Base-by-base conservation (phyloP, 768 basidiomycete species). In the Cyclocybe aegerita region DNA sequence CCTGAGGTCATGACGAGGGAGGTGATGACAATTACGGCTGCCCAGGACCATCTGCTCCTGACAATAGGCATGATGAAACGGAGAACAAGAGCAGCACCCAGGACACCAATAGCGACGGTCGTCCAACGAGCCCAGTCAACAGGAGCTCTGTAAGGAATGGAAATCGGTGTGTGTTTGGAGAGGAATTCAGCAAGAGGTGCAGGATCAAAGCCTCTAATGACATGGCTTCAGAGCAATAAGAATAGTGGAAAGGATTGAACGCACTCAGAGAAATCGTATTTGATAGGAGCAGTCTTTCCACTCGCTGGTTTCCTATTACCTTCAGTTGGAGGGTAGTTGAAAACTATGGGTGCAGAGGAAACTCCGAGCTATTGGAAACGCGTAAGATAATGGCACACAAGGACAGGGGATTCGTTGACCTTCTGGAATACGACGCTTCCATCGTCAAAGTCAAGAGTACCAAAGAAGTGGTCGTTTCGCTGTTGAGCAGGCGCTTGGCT, bases 391-490 rank as follows among this genome's bases (percentile, higher is more conserved):
- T 37, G 23, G 12, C 16, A 29, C 23, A 31, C 34, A 34, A 43
- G 16, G 45, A 39, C 7, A 43, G 3, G 15, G 12, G 45, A 23
- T 9, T 2, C 9, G 45, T 45, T 39, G 30, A 92, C 94, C 76
- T 82, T 84, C 71, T 90, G 85, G 73, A 96, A 99, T 39, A 93
- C 78, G 1, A 72, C 67, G 48, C 82, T 76, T 7, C 82, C 86
- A 34, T 89, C 76, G 61, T 90, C 83, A 63, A 97, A 98, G 68
- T 99, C 97, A 30, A 93, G 66, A 9, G 85, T 86, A 7, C 85
- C 97, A 63, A 98, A 99, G 81, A 98, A 95, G 68, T 98, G 95
- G 48, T 76, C 73, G 65, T 91, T 78, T 37, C 86, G 80, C n/a
- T 88, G 70, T 15, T 73, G 74, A 49, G 77, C 59, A 7, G 88